phyloP scores from a whole-genome alignment of 495 filamentous ascomycete genomes.

The Sabuloglossum arenarium region DNA sequence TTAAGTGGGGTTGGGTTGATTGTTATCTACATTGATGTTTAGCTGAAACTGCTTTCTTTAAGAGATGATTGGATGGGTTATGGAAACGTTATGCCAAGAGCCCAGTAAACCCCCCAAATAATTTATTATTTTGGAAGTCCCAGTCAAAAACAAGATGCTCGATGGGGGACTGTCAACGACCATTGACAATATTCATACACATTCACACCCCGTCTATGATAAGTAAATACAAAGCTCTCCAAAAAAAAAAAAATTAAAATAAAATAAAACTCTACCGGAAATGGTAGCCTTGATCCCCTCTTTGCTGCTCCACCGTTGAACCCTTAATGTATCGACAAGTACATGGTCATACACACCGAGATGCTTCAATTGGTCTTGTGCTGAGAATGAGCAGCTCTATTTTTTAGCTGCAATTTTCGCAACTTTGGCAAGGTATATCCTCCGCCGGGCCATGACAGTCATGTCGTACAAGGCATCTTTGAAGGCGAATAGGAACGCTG shows the following conservation, averaged over 20 bases:
- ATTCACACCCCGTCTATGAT: background rate
- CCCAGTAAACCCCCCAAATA: too few relatives aligned
- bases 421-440: constrained; percentile 19
- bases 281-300: background rate
- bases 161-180: background rate
- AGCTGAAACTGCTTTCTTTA: too few relatives aligned
- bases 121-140: background rate
- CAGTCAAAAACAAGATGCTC: background rate
- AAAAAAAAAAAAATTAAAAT: background rate
- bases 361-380: background rate
- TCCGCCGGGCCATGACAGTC: constrained; percentile 33
- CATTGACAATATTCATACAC: background rate
- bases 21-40: too few relatives aligned
- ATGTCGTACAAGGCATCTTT: constrained; percentile 68
- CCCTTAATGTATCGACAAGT: background rate
- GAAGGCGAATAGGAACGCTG: constrained; percentile 92
- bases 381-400: background rate
- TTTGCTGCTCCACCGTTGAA: background rate
- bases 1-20: too few relatives aligned
- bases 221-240: background rate
- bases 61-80: too few relatives aligned
- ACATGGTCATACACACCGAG: background rate
- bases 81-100: too few relatives aligned
- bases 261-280: background rate
- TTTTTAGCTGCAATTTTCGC: constrained; percentile 1